Evolutionary conservation across 495 filamentous ascomycete genomes (phyloP).

Genomic region (Glonium stellatum): DNA sequence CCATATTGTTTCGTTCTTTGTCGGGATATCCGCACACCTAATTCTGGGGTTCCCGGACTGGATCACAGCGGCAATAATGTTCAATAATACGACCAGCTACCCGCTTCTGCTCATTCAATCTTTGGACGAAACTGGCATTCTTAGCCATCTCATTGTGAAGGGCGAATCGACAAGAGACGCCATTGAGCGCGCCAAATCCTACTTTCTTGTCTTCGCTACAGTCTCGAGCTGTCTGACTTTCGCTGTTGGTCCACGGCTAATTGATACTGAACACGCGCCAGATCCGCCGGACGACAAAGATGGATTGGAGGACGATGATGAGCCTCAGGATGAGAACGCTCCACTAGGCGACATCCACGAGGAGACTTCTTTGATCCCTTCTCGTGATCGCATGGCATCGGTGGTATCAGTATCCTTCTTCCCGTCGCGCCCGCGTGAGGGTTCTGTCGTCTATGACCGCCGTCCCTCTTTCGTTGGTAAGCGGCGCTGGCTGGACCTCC

Average conservation of each 20-base stretch:
- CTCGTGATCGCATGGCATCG: conserved; percentile 9
- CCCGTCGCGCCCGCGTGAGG: conserved; percentile 11
- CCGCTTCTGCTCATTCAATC: conserved; percentile 58
- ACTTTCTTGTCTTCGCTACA: conserved; percentile 56
- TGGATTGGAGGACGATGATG: conserved; percentile 27
- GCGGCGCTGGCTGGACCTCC: conserved; percentile 35
- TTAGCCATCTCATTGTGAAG: conserved; percentile 44
- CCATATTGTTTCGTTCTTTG: conserved; percentile 44
- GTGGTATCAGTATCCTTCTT: conserved; percentile 20
- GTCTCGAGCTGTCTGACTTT: conserved; percentile 55
- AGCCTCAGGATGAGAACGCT: conserved; percentile 24
- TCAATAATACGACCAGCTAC: conserved; percentile 66
- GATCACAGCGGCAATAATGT: conserved; percentile 56
- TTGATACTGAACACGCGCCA: conserved; percentile 41
- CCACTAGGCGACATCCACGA: conserved; percentile 35
- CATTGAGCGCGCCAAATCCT: conserved; percentile 59
- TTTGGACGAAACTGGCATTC: conserved; percentile 57
- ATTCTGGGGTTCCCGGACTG: conserved; percentile 53
- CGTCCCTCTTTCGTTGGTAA: conserved; percentile 13
- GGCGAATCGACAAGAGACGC: conserved; percentile 43
- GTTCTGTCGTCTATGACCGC: conserved; percentile 4
- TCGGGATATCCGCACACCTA: conserved; percentile 41
- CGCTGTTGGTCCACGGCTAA: conserved; percentile 52
- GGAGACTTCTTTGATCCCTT: conserved; percentile 35
- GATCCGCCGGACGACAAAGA: conserved; percentile 26